These are phyloP conservation scores for Porphyrellus sp. DNA, from an alignment of 1,284 basidiomycete genomes.

Conservation along the genomic window DNA sequence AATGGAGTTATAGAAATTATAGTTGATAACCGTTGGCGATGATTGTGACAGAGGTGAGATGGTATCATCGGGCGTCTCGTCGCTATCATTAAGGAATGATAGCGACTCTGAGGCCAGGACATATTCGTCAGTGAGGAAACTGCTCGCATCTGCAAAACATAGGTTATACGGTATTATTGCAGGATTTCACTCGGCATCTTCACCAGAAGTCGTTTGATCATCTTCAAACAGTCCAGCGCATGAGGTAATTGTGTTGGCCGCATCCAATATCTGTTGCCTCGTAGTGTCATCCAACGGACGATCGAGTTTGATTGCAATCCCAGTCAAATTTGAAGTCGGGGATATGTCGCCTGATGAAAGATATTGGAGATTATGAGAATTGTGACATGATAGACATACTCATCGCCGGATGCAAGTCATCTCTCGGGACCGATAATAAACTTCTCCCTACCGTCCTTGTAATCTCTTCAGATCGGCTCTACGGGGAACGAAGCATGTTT, in stretches of 20 bases:
- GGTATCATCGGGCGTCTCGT: background rate
- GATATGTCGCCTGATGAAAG: background rate
- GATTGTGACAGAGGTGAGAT: background rate
- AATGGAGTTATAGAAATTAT: constrained; percentile 1
- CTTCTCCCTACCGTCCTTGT: constrained; percentile 1
- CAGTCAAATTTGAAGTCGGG: background rate
- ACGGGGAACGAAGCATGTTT: background rate
- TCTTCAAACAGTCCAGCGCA: background rate
- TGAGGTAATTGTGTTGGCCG: background rate
- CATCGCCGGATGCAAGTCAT: background rate
- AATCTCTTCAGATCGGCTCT: constrained; percentile 11
- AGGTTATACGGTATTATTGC: background rate
- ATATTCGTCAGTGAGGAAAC: background rate
- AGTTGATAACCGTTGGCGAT: background rate
- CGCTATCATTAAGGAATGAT: background rate
- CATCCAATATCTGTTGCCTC: constrained; percentile 1
- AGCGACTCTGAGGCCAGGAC: background rate
- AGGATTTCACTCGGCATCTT: background rate
- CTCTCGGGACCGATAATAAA: constrained; percentile 6
- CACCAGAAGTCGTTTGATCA: background rate
- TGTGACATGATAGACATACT: background rate
- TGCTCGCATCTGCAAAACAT: background rate
- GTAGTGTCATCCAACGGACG: constrained; percentile 8
- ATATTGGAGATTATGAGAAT: background rate
- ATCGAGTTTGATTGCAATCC: constrained; percentile 9